Evolutionary conservation across 805 yeast species (phyloP).

Genomic region (Nakazawaea molendinolei): DNA sequence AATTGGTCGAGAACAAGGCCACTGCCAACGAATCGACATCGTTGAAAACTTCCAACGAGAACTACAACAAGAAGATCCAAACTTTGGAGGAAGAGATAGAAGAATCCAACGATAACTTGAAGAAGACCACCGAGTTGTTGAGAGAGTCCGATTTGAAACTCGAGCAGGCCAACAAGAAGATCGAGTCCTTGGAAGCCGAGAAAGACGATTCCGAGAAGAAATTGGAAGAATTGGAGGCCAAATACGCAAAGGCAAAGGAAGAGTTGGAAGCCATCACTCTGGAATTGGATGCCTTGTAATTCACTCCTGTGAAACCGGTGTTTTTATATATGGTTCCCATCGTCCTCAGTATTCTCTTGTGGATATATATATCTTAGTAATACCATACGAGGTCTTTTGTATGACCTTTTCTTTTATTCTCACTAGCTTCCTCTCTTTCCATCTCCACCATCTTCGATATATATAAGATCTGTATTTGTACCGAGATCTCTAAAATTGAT

Average conservation of each 20-base stretch:
- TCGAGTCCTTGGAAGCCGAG: constrained; percentile 85
- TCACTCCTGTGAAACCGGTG: neutral
- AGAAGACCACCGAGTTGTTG: constrained; percentile 88
- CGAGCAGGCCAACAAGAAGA: constrained; percentile 93
- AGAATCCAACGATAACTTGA: constrained; percentile 81
- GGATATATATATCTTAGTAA: too few species aligned
- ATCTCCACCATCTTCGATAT: too few species aligned
- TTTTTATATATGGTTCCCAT: too few species aligned
- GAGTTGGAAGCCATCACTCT: constrained; percentile 96
- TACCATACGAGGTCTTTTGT: too few species aligned
- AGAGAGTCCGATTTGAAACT: constrained; percentile 95
- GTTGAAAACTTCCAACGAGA: constrained; percentile 84
- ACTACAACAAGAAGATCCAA: constrained; percentile 82
- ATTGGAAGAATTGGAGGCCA: constrained; percentile 78
- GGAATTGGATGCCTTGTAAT: constrained; percentile 76
- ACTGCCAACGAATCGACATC: constrained; percentile 88
- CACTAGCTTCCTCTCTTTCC: too few species aligned
- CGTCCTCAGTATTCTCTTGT: too few species aligned
- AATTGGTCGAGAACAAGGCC: constrained; percentile 70
- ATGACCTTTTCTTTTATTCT: too few species aligned
- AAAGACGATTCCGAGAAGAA: constrained; percentile 87
- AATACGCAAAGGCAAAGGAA: constrained; percentile 78
- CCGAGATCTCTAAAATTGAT: too few species aligned
- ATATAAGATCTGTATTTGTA: too few species aligned
- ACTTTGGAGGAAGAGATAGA: constrained; percentile 88